A percentile compares a stretch with the other conserved stretches of the same genome.
These are phyloP conservation scores for Yamadazyma philogaea DNA, from an alignment of 805 yeast species.

Conservation along the genomic window DNA sequence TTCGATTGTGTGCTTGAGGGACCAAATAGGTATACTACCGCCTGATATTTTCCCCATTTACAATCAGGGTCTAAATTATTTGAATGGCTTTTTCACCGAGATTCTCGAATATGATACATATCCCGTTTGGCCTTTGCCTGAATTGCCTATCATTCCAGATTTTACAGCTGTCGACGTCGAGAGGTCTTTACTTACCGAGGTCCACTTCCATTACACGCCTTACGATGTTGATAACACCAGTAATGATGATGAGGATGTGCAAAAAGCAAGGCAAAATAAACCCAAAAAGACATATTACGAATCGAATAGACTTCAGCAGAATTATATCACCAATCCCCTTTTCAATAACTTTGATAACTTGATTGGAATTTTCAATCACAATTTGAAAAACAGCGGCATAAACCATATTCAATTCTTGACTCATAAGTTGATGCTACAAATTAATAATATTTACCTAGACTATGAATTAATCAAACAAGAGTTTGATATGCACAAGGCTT, in stretches of 20 bases:
- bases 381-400: slow-evolving; percentile 13
- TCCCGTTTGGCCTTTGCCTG: slow-evolving; percentile 78
- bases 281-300: slow-evolving; percentile 47
- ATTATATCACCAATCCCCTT: slow-evolving; percentile 68
- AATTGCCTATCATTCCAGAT: slow-evolving; percentile 57
- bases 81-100: slow-evolving; percentile 59
- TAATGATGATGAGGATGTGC: slow-evolving; percentile 12
- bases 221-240: slow-evolving; percentile 36
- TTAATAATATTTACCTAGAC: slow-evolving; percentile 47
- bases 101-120: slow-evolving; percentile 20
- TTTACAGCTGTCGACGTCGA: slow-evolving; percentile 77
- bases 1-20: slow-evolving; percentile 78
- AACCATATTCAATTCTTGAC: slow-evolving; percentile 42
- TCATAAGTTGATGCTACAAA: slow-evolving; percentile 58
- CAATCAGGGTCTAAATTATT: slow-evolving; percentile 58
- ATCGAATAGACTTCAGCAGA: slow-evolving; percentile 58
- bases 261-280: slow-evolving; percentile 2
- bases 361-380: slow-evolving; percentile 49
- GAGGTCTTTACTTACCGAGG: slow-evolving; percentile 70
- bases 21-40: slow-evolving; percentile 77
- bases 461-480: slow-evolving; percentile 46
- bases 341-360: slow-evolving; percentile 46
- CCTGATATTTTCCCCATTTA: slow-evolving; percentile 76
- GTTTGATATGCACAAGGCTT: slow-evolving; percentile 21
- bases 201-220: slow-evolving; percentile 55